Base-by-base conservation (phyloP, 2,329 filamentous ascomycete species). In the Diaporthe sp. region DNA sequence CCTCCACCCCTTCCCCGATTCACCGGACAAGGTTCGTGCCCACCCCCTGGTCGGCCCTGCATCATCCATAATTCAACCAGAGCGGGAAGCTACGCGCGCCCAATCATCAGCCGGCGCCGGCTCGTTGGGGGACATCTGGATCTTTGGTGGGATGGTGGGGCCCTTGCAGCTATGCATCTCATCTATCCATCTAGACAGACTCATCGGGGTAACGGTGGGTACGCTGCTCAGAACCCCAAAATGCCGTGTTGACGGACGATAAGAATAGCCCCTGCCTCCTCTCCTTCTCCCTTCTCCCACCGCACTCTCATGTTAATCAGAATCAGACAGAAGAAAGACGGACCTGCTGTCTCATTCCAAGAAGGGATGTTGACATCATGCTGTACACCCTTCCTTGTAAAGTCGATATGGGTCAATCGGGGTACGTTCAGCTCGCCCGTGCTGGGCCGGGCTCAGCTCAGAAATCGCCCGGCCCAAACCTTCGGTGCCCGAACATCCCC, bases 61-160 rank as follows among this genome's bases (percentile, higher is more conserved):
- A 71, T 71, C 70, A 63, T 68, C 63, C 63, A 19, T 37, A 47
- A 71, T 71, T 71, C 70, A 71, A 71, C 70, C 56, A 70, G 70
- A 58, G 51, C 58, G 39, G 63, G 66, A 75, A 59, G 50, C 58
- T 55, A 51, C 63, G 47, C 50, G 35, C 13, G 42, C 8, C 74
- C 74, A 75, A 75, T 73, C 66, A 75, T 8, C 22, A 19, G 51
- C 71, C 39, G 22, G 66, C 25, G 35, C 59, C 66, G 51, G 68
- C 63, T 72, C 72, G 74, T 75, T 75, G 74, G 74, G 73, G 73
- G 63, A 71, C 71, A 30, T 55, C n/a, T 51, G 63, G 35, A 71
- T 71, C 70, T 73, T 74, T 75, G 74, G 74, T 75, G 74, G 72
- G 74, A 73, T 70, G 74, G 74, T 73, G 74, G 74, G 71, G 59